Percentiles rank a stretch among this genome's conserved stretches.
These are phyloP conservation scores for Melocanna baccifera DNA, from an alignment of 176 grass and related monocot species.

Conservation along the genomic window DNA sequence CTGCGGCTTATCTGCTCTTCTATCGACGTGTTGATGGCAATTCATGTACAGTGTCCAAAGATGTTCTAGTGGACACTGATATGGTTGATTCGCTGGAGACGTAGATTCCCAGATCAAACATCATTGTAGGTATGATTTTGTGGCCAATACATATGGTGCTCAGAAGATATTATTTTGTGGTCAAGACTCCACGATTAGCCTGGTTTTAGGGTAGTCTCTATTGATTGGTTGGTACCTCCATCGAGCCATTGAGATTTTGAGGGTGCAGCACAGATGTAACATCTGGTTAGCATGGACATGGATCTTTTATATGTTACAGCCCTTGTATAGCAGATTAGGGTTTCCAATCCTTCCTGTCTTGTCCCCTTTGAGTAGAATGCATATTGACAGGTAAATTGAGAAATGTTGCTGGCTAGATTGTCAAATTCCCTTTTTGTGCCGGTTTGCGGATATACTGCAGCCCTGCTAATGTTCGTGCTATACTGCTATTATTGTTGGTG, in stretches of 20 bases:
- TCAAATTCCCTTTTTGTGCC: not conserved
- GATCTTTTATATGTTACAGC: slow-evolving; percentile 6
- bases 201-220: not conserved
- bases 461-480: not conserved
- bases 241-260: not conserved
- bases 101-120: slow-evolving; percentile 10
- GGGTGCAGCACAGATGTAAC: not conserved
- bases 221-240: not conserved
- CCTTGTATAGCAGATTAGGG: not conserved
- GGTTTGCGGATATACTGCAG: not conserved
- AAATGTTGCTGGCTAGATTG: not conserved
- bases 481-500: not conserved
- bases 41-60: slow-evolving; percentile 29
- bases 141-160: not conserved
- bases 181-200: not conserved
- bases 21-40: slow-evolving; percentile 54
- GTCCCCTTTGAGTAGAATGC: not conserved
- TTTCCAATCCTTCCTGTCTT: not conserved
- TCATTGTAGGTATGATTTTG: slow-evolving; percentile 15
- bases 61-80: slow-evolving; percentile 31
- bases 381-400: not conserved
- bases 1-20: slow-evolving; percentile 88
- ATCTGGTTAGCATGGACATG: not conserved
- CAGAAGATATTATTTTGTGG: slow-evolving; percentile 15
- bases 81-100: slow-evolving; percentile 46